Base-by-base conservation (phyloP, 2,329 filamentous ascomycete species). In the Penicillium janthinellum region DNA sequence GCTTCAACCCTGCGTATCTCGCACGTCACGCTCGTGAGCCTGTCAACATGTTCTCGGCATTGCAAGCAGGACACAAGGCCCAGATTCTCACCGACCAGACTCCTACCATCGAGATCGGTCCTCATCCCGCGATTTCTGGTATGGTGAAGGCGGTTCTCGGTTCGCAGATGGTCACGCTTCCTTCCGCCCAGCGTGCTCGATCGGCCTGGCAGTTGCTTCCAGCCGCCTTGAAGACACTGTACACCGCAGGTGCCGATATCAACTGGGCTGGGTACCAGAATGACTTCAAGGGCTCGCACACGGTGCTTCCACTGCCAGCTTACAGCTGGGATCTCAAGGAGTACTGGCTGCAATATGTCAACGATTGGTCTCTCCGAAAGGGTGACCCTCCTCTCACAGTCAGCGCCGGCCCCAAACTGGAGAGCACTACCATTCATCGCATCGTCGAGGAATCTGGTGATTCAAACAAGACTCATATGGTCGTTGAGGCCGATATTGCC, bases 61-160 rank as follows among this genome's bases (percentile, higher is more conserved):
- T 92, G 1, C 77, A 83, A 12, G 80, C 80, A 41, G 87, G 85
- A 7, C 82, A 86, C 84, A 52, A 78, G 82, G 28, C 83, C 83
- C 60, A 35, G 12, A 74, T 83, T n/a, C 85, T 90, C 56, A 82
- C 88, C 63, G 85, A 87, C 64, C 86, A 86, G 77, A 89, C 87
- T 15, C 82, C 88, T 34, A 91, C 86, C 84, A 78, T 92, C 56
- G 90, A 92, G 74, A 78, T 92, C 64, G 90, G 90, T 25, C 88
- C 89, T 38, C 87, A 90, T 69, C 88, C 89, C 0, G 84, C 20
- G 0, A 20, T 22, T 5, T 34, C 14, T 10, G 25, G 22, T 22
- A 34, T 51, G 25, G 47, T 49, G 22, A 31, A 34, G 25, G 47
- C 47, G 20, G 25, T 34, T 34, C 22, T 49, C 12, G 22, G 25